Conservation (phyloP, 805 yeast species). For the Zygoascus bituminiphila region DNA sequence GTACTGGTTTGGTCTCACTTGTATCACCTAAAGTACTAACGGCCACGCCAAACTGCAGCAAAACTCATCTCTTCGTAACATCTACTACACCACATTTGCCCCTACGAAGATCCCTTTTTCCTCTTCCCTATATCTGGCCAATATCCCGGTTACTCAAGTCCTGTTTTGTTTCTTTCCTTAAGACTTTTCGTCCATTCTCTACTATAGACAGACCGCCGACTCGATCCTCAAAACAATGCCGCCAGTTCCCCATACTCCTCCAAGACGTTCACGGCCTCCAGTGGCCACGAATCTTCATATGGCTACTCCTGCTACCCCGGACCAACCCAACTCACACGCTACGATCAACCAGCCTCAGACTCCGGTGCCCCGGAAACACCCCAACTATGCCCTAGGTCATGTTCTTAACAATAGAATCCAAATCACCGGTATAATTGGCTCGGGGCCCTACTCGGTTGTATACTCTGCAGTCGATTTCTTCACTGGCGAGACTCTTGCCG, state of each 20-base stretch:
- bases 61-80: not conserved
- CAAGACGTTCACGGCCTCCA: not conserved
- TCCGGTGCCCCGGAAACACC: not conserved
- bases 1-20: not conserved
- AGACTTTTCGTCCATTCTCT: not conserved
- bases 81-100: not conserved
- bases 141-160: too few species aligned
- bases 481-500: constrained; percentile 50
- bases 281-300: not conserved
- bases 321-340: not conserved
- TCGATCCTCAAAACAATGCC: too few species aligned
- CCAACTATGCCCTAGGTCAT: constrained; percentile 13
- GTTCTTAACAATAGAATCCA: constrained; percentile 10
- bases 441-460: constrained; percentile 82
- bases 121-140: too few species aligned
- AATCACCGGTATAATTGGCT: constrained; percentile 43
- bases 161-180: too few species aligned
- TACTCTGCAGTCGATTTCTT: constrained; percentile 53
- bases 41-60: not conserved
- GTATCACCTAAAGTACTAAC: not conserved
- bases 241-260: not conserved
- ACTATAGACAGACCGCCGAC: not conserved
- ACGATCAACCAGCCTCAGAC: not conserved
- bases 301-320: not conserved
- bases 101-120: not conserved